These are phyloP conservation scores for Suaeda aralocaspica DNA, from an alignment of 148 eudicot species.

Conservation along the genomic window DNA sequence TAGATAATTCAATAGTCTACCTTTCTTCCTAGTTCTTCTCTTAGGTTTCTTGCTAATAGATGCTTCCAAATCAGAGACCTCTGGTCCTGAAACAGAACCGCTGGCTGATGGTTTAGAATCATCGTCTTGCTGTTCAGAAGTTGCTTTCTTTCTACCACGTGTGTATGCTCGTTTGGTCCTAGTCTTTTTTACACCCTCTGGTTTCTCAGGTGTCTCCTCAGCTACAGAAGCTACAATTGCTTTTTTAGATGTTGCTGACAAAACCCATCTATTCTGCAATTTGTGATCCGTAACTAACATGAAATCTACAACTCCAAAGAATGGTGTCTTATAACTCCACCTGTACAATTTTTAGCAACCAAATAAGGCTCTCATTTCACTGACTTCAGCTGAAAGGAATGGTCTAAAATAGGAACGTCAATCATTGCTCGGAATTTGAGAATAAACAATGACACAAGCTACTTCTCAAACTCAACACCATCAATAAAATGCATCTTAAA, in stretches of 20 bases:
- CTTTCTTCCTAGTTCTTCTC: slow-evolving; percentile 61
- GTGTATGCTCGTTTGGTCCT: slow-evolving; percentile 34
- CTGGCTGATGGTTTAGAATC: slow-evolving; percentile 23
- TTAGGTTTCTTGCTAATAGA: slow-evolving; percentile 41
- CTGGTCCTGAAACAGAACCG: slow-evolving; percentile 30
- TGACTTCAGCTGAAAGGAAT: neutral
- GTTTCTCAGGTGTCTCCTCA: slow-evolving; percentile 27
- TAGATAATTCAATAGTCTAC: slow-evolving; percentile 25
- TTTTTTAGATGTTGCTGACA: slow-evolving; percentile 46
- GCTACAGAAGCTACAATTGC: slow-evolving; percentile 30
- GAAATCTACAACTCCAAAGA: slow-evolving; percentile 31
- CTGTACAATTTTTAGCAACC: slow-evolving; percentile 34
- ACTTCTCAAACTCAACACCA: neutral
- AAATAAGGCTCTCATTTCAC: neutral
- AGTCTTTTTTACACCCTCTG: slow-evolving; percentile 31
- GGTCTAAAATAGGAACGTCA: neutral
- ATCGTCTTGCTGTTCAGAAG: slow-evolving; percentile 30
- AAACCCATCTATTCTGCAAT: slow-evolving; percentile 34
- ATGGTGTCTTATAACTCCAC: slow-evolving; percentile 50
- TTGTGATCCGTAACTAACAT: slow-evolving; percentile 39
- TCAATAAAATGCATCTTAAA: neutral
- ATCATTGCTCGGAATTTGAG: neutral
- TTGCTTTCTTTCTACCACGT: slow-evolving; percentile 46
- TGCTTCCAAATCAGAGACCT: slow-evolving; percentile 28
- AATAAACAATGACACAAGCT: neutral